Evolutionary conservation across 352 stramenopile species (phyloP), one percentile per base, ranked within the genome.

Genomic region (Phytophthora lateralis): DNA sequence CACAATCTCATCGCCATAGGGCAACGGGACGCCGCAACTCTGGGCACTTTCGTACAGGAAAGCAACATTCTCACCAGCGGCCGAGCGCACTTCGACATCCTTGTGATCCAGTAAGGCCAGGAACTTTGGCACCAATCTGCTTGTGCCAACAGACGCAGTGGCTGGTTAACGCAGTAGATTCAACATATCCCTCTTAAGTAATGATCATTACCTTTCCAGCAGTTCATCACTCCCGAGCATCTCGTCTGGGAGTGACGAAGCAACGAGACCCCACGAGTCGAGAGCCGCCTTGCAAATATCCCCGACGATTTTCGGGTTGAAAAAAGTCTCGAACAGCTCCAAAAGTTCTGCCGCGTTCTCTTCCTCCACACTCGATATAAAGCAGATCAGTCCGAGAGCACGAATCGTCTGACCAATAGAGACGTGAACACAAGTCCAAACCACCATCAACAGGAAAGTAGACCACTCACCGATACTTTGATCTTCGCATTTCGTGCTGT

Each of bases 21-120:
- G 78, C 41, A 92, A 53, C 27, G 69, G 50, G 0, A 85, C 51
- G 27, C 75, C 68, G 18, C 65, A 83, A 51, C 76, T 81, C 45
- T 86, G 70, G 0, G 78, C 66, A 12, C 65, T 82, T 70, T 96
- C 85, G 34, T 89, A 90, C 11, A 96, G 54, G 54, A 96, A 73
- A 35, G 88, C 88, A 60, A 95, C 87, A 71, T 94, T 96, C 63
- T 96, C 88, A 21, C 84, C 88, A 11, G 88, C 85, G 20, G 80
- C 80, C 10, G 85, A 88, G 15, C 88, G 84, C 14, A 93, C 85
- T 11, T 94, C 84, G 17, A 96, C 80, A 50, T 96, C 85, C 11
- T 77, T 72, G 63, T 96, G 85, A 45, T 92, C 76, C 14, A 95
- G 62, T 15, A 96, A 65, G 7, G 77, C 60, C 50, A 91, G 44